Evolutionary conservation across 73 alveolate species (phyloP), one percentile per base, ranked within the genome.

Genomic region (Paramecium sonneborni): DNA sequence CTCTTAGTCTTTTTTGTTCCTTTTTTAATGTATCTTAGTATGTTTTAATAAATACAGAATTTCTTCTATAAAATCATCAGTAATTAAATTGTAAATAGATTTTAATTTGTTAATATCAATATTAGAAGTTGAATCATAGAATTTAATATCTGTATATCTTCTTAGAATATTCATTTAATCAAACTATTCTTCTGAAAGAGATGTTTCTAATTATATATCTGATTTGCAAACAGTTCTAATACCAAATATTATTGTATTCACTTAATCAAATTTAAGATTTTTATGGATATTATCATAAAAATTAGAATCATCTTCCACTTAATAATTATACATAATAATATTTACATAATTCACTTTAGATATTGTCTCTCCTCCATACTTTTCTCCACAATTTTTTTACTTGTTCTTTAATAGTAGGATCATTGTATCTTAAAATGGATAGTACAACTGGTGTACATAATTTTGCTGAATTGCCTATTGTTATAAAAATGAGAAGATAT

Each of bases 1-100:
- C 93, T 92, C 85, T 57, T 69, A 93, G 90, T 76, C 93, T 86
- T 95, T 93, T 89, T 91, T 85, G 14, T 88, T 95, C 95, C 44
- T 94, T 85, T 74, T 67, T 43, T 35, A 70, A 24, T 12, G 90
- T 69, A 3, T 38, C 48, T 52, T 88, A 44, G 6, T 56, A 69
- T 5, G 91, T 88, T 18, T 58, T 68, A 3, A 88, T 76, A n/a
- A 85, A n/a, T n/a, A n/a, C n/a, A n/a, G n/a, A n/a, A 62, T 62
- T 62, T 62, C 84, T 32, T 62, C 84, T 6, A 30, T n/a, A 30
- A 62, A 26, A 62, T 62, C 84, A 0, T 62, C 84, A 6, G 44
- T 12, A 30, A 6, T 12, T 26, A 74, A 34, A 74, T 34, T 74
- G 10, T 37, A 18, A 18, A n/a, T 52, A 18, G 26, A 1, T 52